Conservation (phyloP, 495 filamentous ascomycete species). For the Neurospora pannonica region DNA sequence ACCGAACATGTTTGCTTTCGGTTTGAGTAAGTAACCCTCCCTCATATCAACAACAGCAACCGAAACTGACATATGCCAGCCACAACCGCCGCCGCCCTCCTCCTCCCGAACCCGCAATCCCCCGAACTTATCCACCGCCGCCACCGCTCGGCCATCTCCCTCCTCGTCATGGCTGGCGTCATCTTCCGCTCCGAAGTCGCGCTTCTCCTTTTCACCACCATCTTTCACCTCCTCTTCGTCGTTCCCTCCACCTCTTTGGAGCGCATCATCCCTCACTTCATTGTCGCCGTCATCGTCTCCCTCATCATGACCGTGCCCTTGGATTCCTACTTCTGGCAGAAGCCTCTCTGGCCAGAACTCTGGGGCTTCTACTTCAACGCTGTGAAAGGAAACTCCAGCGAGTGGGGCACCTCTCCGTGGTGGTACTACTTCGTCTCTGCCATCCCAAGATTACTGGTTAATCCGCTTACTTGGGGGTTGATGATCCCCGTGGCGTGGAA, state of each 20-base stretch:
- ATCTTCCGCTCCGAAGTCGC: constrained; percentile 88
- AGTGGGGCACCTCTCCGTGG: constrained; percentile 82
- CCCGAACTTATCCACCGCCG: constrained; percentile 21
- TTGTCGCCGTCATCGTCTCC: constrained; percentile 52
- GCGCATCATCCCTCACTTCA: constrained; percentile 57
- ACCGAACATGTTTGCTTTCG: constrained; percentile 96
- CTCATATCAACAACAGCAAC: neutral
- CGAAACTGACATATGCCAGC: constrained; percentile 28
- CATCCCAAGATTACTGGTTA: constrained; percentile 73
- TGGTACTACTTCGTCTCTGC: constrained; percentile 75
- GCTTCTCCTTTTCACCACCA: constrained; percentile 57
- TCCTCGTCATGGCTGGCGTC: constrained; percentile 73
- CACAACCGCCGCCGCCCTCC: constrained; percentile 58
- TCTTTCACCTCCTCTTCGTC: constrained; percentile 50
- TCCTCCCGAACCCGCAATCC: constrained; percentile 48
- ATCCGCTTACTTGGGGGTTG: constrained; percentile 54
- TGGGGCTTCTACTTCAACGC: constrained; percentile 88
- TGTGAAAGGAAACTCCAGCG: constrained; percentile 60
- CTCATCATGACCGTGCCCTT: constrained; percentile 58
- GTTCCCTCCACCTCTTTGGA: constrained; percentile 45
- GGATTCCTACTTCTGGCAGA: constrained; percentile 91
- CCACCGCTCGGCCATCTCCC: constrained; percentile 50
- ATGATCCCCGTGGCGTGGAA: constrained; percentile 57
- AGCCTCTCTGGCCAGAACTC: constrained; percentile 82
- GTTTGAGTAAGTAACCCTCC: constrained; percentile 46